Evolutionary conservation across 2,329 filamentous ascomycete species (phyloP).

Genomic region (Epichloe sylvatica): DNA sequence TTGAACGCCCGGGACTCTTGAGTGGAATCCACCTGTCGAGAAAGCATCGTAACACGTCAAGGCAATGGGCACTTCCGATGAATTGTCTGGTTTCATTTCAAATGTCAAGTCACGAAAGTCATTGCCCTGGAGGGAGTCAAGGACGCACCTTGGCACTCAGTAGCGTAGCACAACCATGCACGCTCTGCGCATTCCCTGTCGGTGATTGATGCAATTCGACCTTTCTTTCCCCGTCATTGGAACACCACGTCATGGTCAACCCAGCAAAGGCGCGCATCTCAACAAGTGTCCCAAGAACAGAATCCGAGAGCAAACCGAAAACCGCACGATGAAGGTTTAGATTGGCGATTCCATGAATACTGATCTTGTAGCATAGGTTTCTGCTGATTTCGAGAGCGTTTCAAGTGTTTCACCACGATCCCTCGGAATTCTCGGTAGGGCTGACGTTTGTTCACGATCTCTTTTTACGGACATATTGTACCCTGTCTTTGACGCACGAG

Average conservation of each 20-base stretch:
- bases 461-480: conserved; percentile 11
- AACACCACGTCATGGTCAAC: not conserved
- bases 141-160: not conserved
- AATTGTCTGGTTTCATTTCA: not conserved
- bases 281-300: not conserved
- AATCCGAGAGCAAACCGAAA: not conserved
- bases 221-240: not conserved
- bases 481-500: conserved; percentile 13
- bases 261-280: not conserved
- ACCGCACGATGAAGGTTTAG: not conserved
- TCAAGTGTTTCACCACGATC: conserved; percentile 25
- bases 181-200: not conserved
- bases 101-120: not conserved
- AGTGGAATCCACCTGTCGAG: not conserved
- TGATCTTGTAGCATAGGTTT: conserved; percentile 21
- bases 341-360: conserved; percentile 2
- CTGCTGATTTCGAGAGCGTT: conserved; percentile 28
- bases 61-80: not conserved
- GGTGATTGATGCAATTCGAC: not conserved
- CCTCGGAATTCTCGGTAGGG: conserved; percentile 26
- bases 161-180: not conserved
- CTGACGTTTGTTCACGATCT: conserved; percentile 18
- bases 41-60: not conserved
- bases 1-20: not conserved
- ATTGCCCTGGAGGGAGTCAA: not conserved